Evolutionary conservation across 192 early-diverging fungal genomes (phyloP).

Genomic region (Gamsiella multidivaricata): DNA sequence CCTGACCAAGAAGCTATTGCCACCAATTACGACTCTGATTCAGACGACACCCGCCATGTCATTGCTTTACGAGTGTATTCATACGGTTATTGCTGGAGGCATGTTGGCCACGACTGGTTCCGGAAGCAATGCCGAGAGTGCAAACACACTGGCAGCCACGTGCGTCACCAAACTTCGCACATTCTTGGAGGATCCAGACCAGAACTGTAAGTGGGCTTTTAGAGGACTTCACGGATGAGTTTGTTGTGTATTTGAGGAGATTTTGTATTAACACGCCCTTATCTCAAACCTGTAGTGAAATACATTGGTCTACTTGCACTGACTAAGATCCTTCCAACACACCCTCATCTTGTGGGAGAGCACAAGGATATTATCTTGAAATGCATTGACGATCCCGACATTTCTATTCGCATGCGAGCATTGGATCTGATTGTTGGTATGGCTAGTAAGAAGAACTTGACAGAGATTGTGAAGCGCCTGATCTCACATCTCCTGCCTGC

Average conservation of each 20-base stretch:
- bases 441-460: slow-evolving; percentile 84
- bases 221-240: neutral
- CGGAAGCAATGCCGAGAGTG: slow-evolving; percentile 59
- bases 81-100: slow-evolving; percentile 90
- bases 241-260: neutral
- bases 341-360: slow-evolving; percentile 84
- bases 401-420: slow-evolving; percentile 90
- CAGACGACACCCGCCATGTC: slow-evolving; percentile 94
- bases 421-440: slow-evolving; percentile 88
- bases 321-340: slow-evolving; percentile 82
- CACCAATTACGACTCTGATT: slow-evolving; percentile 85
- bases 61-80: slow-evolving; percentile 96
- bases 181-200: slow-evolving; percentile 89
- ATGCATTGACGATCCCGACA: slow-evolving; percentile 92
- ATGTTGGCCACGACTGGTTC: slow-evolving; percentile 76
- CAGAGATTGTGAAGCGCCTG: slow-evolving; percentile 85
- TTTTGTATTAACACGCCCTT: neutral
- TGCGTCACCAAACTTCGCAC: slow-evolving; percentile 84
- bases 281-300: slow-evolving; percentile 68
- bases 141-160: slow-evolving; percentile 76
- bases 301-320: slow-evolving; percentile 93
- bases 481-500: slow-evolving; percentile 80
- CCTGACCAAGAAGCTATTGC: slow-evolving; percentile 88
- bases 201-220: slow-evolving; percentile 77
- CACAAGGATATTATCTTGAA: slow-evolving; percentile 86